Evolutionary conservation across 2,329 filamentous ascomycete species (phyloP).

Genomic region (Pseudogymnoascus sp.): DNA sequence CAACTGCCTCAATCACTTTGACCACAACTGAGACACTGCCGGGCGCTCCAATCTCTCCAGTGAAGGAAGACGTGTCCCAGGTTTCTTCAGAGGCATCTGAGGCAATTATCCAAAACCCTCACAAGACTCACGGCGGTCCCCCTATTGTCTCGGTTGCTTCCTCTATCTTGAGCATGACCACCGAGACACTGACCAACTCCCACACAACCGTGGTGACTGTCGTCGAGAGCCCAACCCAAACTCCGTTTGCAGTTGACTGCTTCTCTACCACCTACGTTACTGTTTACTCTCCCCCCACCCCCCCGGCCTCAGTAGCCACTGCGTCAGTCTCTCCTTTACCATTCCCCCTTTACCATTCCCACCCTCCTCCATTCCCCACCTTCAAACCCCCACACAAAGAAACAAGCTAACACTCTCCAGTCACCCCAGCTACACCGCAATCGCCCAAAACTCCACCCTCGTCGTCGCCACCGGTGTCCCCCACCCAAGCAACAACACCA

Average conservation of each 20-base stretch:
- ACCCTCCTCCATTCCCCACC: neutral
- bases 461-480: neutral
- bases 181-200: neutral
- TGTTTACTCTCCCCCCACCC: neutral
- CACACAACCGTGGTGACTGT: neutral
- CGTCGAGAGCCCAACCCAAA: neutral
- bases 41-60: neutral
- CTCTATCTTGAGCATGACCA: neutral
- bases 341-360: neutral
- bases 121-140: neutral
- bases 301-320: neutral
- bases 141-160: neutral
- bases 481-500: neutral
- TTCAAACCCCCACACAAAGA: neutral
- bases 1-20: neutral
- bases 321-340: neutral
- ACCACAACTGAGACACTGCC: neutral
- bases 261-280: neutral
- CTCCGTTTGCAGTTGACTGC: neutral
- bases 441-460: neutral
- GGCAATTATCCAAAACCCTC: neutral
- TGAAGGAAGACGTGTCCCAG: neutral
- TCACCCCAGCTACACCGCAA: neutral
- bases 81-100: neutral
- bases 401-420: neutral